Evolutionary conservation across 139 green algal genomes (phyloP).

Genomic region (Micromonas pusilla): DNA sequence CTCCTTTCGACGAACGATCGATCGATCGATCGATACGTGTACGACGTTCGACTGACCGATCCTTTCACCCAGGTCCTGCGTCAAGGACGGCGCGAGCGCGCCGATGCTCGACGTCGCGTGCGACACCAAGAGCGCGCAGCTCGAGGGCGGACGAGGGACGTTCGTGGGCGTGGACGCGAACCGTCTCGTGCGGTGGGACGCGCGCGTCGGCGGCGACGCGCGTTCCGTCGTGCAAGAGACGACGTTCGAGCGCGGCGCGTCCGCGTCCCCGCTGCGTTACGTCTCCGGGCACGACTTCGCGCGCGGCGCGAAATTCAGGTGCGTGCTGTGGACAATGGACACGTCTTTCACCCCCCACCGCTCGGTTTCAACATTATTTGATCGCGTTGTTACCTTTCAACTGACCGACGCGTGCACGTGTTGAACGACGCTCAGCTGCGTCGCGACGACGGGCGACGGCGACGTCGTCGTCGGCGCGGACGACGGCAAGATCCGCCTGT

Average conservation of each 20-base stretch:
- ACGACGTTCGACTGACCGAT: too few species aligned
- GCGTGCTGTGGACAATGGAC: too few species aligned
- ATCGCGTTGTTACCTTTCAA: too few species aligned
- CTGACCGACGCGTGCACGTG: constrained; percentile 77
- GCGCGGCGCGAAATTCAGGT: constrained; percentile 56
- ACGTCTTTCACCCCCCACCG: too few species aligned
- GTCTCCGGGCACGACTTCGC: constrained; percentile 82
- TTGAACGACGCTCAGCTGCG: constrained; percentile 61
- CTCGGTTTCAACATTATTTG: too few species aligned
- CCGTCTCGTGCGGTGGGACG: constrained; percentile 77
- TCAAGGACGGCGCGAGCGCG: constrained; percentile 74
- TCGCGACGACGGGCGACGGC: constrained; percentile 56
- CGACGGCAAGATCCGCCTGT: constrained; percentile 84
- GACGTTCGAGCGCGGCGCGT: constrained; percentile 32
- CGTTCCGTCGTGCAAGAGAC: too few species aligned
- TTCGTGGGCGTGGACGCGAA: constrained; percentile 88
- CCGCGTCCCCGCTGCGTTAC: constrained; percentile 37
- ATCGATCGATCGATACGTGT: too few species aligned
- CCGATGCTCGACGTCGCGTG: constrained; percentile 62
- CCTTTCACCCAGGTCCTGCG: too few species aligned
- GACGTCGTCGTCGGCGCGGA: constrained; percentile 75
- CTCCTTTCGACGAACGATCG: too few species aligned
- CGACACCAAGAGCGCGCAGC: constrained; percentile 63
- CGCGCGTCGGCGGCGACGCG: constrained; percentile 68
- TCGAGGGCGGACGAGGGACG: constrained; percentile 39